Conservation (phyloP, 768 basidiomycete species). For the Hebeloma cylindrosporum region DNA sequence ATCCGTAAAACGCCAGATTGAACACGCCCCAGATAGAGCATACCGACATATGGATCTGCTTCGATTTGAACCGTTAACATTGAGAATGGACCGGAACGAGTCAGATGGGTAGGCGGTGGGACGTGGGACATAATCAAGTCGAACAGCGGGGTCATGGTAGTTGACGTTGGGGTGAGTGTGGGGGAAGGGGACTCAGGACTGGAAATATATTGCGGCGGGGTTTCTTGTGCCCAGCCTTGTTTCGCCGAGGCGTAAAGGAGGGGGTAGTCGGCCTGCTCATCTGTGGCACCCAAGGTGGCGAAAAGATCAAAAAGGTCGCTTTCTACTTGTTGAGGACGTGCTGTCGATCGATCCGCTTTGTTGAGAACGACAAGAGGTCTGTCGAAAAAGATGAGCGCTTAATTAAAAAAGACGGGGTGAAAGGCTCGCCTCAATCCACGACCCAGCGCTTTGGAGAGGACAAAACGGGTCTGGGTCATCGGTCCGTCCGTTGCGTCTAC, state of each 20-base stretch:
- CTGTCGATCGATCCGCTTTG: constrained; percentile 46
- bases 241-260: constrained; percentile 52
- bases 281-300: constrained; percentile 48
- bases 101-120: constrained; percentile 39
- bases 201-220: constrained; percentile 19
- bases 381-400: background rate
- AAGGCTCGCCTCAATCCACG: constrained; percentile 41
- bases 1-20: constrained; percentile 40
- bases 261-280: constrained; percentile 53
- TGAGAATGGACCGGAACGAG: constrained; percentile 40
- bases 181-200: constrained; percentile 17
- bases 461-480: constrained; percentile 59
- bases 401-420: background rate
- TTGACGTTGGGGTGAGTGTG: constrained; percentile 10
- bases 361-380: constrained; percentile 53
- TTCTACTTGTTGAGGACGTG: constrained; percentile 47
- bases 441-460: constrained; percentile 46
- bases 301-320: constrained; percentile 52
- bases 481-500: constrained; percentile 62
- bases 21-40: constrained; percentile 47
- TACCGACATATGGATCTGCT: constrained; percentile 50
- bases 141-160: constrained; percentile 45
- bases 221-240: constrained; percentile 46
- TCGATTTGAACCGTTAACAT: constrained; percentile 56
- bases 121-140: constrained; percentile 47